Percentiles rank a stretch among this genome's conserved stretches.
Conservation (phyloP, 139 green algal genomes). For the Chlorella sp. region DNA sequence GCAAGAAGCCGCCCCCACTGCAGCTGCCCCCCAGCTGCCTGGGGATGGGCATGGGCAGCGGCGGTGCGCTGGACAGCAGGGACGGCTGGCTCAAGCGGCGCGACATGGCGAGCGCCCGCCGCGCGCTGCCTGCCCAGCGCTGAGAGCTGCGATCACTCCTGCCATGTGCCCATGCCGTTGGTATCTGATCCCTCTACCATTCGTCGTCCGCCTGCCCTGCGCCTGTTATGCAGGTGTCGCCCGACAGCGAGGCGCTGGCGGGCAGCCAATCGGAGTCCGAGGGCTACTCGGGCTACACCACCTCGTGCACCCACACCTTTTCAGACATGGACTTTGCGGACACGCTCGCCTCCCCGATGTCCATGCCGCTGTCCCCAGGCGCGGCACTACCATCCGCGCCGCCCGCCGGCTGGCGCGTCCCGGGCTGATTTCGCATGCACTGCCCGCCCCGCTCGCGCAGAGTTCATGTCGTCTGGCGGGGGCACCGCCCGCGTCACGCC, state of each 20-base stretch:
- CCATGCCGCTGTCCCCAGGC: constrained; percentile 6
- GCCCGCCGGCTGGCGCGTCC: too few relatives aligned
- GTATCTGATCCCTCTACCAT: background rate
- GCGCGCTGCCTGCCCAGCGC: too few relatives aligned
- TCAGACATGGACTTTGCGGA: constrained; percentile 44
- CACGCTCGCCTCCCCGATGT: constrained; percentile 10
- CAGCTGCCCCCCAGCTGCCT: background rate
- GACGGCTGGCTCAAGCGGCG: constrained; percentile 21
- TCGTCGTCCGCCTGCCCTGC: constrained; percentile 3
- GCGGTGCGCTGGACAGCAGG: constrained; percentile 25
- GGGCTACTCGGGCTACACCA: constrained; percentile 38
- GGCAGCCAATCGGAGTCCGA: constrained; percentile 39
- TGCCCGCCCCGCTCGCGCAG: too few relatives aligned
- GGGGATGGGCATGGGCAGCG: too few relatives aligned
- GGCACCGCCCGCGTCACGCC: too few relatives aligned
- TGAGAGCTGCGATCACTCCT: too few relatives aligned
- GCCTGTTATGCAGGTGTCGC: too few relatives aligned
- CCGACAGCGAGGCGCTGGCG: background rate
- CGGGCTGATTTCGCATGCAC: too few relatives aligned
- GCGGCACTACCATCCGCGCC: too few relatives aligned
- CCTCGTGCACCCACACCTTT: constrained; percentile 11
- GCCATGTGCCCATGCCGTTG: too few relatives aligned
- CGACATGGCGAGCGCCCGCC: too few relatives aligned
- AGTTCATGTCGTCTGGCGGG: too few relatives aligned
- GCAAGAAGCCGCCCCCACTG: background rate